Evolutionary conservation across 1,284 basidiomycete species (phyloP).

Genomic region (Peniophora sp.): DNA sequence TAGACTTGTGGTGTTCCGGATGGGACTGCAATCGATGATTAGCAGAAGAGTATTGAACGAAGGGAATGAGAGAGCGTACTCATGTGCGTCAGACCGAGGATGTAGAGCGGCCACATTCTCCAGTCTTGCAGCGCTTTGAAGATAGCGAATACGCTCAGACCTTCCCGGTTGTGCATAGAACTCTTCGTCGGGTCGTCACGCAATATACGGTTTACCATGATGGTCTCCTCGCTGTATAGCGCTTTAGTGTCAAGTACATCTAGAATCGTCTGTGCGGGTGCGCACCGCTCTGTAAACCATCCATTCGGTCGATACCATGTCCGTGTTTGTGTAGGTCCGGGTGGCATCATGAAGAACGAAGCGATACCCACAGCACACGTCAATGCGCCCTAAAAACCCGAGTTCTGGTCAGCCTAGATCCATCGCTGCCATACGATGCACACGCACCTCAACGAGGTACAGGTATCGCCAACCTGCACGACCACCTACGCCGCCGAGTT

Average conservation of each 20-base stretch:
- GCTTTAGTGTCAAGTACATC: too few relatives aligned
- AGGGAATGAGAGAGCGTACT: constrained; percentile 14
- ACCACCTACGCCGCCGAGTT: constrained; percentile 48
- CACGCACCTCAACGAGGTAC: constrained; percentile 33
- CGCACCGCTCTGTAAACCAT: constrained; percentile 46
- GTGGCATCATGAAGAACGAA: constrained; percentile 64
- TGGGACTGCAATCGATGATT: constrained; percentile 35
- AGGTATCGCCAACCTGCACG: constrained; percentile 52
- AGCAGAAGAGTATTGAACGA: background rate
- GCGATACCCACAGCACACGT: constrained; percentile 49
- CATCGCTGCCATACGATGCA: background rate
- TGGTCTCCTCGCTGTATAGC: constrained; percentile 4
- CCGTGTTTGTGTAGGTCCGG: constrained; percentile 63
- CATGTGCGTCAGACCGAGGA: constrained; percentile 34
- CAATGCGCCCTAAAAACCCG: constrained; percentile 29
- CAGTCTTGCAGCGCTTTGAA: constrained; percentile 54
- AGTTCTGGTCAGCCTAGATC: background rate
- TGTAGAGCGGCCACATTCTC: constrained; percentile 65
- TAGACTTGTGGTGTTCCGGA: constrained; percentile 42
- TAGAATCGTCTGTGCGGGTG: background rate
- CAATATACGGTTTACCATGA: constrained; percentile 30
- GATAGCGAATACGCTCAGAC: constrained; percentile 45
- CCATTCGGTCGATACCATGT: constrained; percentile 61
- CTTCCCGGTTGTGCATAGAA: constrained; percentile 77
- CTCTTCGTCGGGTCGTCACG: constrained; percentile 68